A percentile compares a stretch with the other conserved stretches of the same genome.
These are phyloP conservation scores for Pseudopyricularia cyperi DNA, from an alignment of 2,329 filamentous ascomycete genomes.

Conservation along the genomic window DNA sequence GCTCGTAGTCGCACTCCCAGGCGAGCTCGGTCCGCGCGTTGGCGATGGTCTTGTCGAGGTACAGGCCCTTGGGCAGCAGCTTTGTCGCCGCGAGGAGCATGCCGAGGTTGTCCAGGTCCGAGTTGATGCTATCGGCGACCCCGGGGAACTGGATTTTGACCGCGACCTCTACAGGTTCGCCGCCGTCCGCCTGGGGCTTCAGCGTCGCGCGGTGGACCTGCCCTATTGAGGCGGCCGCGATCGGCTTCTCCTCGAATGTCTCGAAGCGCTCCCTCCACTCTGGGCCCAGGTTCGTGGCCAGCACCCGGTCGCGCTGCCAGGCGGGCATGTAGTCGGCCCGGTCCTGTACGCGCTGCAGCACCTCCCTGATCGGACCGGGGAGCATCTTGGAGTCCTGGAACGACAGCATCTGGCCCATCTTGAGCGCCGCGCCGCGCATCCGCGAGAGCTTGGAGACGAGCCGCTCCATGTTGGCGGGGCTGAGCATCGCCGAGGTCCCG, in stretches of 20 bases:
- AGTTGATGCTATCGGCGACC: slow-evolving; percentile 90
- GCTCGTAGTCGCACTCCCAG: slow-evolving; percentile 93
- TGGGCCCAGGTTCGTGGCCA: slow-evolving; percentile 62
- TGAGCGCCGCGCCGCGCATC: slow-evolving; percentile 95
- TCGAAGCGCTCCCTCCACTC: slow-evolving; percentile 77
- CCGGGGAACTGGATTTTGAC: slow-evolving; percentile 98
- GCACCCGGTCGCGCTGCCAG: slow-evolving; percentile 78
- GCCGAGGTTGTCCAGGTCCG: slow-evolving; percentile 85
- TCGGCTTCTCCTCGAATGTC: slow-evolving; percentile 79
- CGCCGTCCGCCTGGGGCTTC: slow-evolving; percentile 45
- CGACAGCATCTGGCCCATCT: slow-evolving; percentile 95
- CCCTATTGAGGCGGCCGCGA: slow-evolving; percentile 92
- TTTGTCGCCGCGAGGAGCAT: slow-evolving; percentile 83
- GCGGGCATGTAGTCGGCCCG: slow-evolving; percentile 96
- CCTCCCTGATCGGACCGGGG: slow-evolving; percentile 72
- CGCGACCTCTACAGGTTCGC: slow-evolving; percentile 49
- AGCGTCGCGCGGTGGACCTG: slow-evolving; percentile 84
- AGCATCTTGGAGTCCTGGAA: slow-evolving; percentile 97
- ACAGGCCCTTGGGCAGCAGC: slow-evolving; percentile 80
- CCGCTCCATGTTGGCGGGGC: slow-evolving; percentile 80
- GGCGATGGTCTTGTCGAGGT: slow-evolving; percentile 92
- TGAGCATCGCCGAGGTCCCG: slow-evolving; percentile 70
- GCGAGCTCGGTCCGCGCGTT: slow-evolving; percentile 84
- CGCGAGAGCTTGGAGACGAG: slow-evolving; percentile 85
- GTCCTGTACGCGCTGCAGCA: slow-evolving; percentile 89